A percentile compares a stretch with the other conserved stretches of the same genome.
phyloP scores from a whole-genome alignment of 2,329 filamentous ascomycete genomes.

The Microsporum canis region DNA sequence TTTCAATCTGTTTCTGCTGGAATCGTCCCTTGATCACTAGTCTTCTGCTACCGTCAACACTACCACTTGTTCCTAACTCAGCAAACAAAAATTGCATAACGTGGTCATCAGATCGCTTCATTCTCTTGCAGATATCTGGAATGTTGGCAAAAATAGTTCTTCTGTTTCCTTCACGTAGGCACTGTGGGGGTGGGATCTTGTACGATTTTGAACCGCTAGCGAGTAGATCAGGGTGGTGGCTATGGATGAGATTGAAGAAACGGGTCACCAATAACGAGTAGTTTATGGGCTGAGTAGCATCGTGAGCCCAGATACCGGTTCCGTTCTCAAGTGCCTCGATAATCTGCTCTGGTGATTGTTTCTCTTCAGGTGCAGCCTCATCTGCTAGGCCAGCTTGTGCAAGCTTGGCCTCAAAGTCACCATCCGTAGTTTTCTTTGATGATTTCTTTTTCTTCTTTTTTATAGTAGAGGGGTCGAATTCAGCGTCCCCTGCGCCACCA shows the following conservation, averaged over 20 bases:
- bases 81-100: constrained; percentile 95
- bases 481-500: constrained; percentile 42
- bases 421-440: constrained; percentile 43
- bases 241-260: constrained; percentile 89
- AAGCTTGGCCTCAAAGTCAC: constrained; percentile 58
- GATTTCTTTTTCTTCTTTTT: constrained; percentile 79
- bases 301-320: constrained; percentile 82
- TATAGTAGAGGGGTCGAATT: constrained; percentile 56
- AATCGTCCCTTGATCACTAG: constrained; percentile 99
- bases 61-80: constrained; percentile 93
- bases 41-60: constrained; percentile 82
- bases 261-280: constrained; percentile 78
- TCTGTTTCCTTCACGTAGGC: constrained; percentile 99
- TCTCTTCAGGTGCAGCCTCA: constrained; percentile 47
- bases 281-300: constrained; percentile 62
- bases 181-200: constrained; percentile 98
- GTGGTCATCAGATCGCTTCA: constrained; percentile 98
- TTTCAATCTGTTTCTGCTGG: constrained; percentile 99
- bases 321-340: constrained; percentile 67
- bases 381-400: constrained; percentile 49
- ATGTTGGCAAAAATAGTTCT: constrained; percentile 99
- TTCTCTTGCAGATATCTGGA: constrained; percentile 94
- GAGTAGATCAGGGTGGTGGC: constrained; percentile 93
- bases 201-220: constrained; percentile 84
- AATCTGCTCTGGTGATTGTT: constrained; percentile 46